phyloP scores from a whole-genome alignment of 2,329 filamentous ascomycete species.

The Xylariaceae sp. region DNA sequence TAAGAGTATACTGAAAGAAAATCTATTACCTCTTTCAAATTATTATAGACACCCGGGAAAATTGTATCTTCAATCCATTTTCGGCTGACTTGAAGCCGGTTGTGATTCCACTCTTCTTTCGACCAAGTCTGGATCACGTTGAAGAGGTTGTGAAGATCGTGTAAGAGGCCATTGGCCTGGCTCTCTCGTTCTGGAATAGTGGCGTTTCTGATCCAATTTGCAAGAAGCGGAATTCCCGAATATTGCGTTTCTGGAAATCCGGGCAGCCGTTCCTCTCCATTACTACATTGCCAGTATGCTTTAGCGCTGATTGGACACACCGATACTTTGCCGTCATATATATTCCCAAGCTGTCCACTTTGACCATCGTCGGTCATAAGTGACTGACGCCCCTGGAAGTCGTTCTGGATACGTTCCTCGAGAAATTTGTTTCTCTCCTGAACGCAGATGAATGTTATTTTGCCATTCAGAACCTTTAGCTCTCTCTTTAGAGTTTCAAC shows the following conservation, averaged over 20 bases:
- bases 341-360: background rate
- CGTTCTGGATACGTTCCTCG: slow-evolving; percentile 3
- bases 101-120: background rate
- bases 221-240: slow-evolving; percentile 20
- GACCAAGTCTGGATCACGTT: slow-evolving; percentile 17
- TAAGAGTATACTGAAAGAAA: background rate
- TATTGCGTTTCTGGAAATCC: slow-evolving; percentile 19
- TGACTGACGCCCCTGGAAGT: background rate
- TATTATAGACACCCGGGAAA: background rate
- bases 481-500: background rate
- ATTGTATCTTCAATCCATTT: background rate
- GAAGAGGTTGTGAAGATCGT: slow-evolving; percentile 12
- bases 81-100: background rate
- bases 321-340: slow-evolving; percentile 16
- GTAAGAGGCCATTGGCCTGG: slow-evolving; percentile 11
- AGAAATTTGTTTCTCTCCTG: background rate
- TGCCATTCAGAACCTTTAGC: background rate
- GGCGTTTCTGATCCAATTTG: slow-evolving; percentile 13
- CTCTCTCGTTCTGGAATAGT: slow-evolving; percentile 14
- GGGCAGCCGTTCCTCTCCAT: background rate
- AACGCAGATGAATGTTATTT: background rate
- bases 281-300: slow-evolving; percentile 17
- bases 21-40: background rate
- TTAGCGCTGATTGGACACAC: slow-evolving; percentile 17
- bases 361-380: background rate